Percentiles rank a stretch among this genome's conserved stretches.
Conservation (phyloP, 2,329 filamentous ascomycete species). For the Aspergillus novoparasiticus region DNA sequence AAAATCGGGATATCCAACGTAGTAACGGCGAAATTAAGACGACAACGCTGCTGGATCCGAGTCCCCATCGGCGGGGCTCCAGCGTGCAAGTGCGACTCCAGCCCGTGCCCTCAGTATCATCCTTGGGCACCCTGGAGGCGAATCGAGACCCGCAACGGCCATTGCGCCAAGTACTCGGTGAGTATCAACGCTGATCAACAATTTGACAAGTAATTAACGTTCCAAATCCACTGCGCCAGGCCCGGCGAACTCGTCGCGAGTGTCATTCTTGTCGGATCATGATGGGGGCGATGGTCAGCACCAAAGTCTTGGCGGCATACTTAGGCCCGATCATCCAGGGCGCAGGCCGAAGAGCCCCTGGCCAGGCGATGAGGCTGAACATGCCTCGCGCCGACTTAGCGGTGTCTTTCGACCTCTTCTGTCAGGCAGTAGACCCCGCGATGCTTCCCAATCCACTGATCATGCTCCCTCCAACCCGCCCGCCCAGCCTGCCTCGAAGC, state of each 20-base stretch:
- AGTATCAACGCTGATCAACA: slow-evolving; percentile 2
- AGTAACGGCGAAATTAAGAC: background rate
- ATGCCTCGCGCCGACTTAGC: background rate
- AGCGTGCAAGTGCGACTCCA: slow-evolving; percentile 8
- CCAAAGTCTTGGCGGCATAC: slow-evolving; percentile 15
- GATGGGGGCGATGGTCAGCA: slow-evolving; percentile 9
- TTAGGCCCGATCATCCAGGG: slow-evolving; percentile 1
- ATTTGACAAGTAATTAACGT: background rate
- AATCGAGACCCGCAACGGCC: slow-evolving; percentile 16
- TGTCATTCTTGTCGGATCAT: slow-evolving; percentile 15
- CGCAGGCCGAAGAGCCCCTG: slow-evolving; percentile 5
- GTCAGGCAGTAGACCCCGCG: background rate
- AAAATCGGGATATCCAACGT: background rate
- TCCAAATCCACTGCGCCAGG: slow-evolving; percentile 1
- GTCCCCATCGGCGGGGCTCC: slow-evolving; percentile 7
- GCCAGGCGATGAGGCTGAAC: slow-evolving; percentile 13
- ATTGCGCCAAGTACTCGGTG: slow-evolving; percentile 19
- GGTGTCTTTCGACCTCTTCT: slow-evolving; percentile 2
- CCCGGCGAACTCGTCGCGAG: slow-evolving; percentile 13
- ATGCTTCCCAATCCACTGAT: background rate
- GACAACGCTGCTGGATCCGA: background rate
- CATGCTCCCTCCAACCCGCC: slow-evolving; percentile 2
- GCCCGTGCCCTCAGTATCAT: slow-evolving; percentile 29
- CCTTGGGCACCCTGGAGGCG: slow-evolving; percentile 20
- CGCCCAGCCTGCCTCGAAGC: slow-evolving; percentile 1